Base-by-base conservation (phyloP, 164 flowering plant species). In the Paratinospora sagittata region DNA sequence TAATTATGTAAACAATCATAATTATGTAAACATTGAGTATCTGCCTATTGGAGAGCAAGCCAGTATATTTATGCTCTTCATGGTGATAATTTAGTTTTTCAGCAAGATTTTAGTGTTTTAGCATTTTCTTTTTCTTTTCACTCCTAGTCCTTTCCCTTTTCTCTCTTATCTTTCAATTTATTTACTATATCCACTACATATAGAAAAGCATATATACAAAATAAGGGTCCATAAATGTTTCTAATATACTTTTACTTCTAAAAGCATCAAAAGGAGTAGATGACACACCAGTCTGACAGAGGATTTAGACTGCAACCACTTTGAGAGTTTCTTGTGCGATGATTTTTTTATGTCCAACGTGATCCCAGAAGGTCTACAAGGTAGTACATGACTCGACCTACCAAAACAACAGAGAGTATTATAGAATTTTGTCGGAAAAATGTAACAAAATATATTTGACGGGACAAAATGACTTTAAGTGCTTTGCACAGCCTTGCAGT, bases 241-340 rank as follows among this genome's bases (percentile, higher is more conserved):
- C n/a, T n/a, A n/a, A n/a, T n/a, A n/a, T n/a, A n/a, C 39, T 43
- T 27, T 57, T 19, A 43, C 39, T 27, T 27, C 67, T 19, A 43
- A 27, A 60, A 57, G 3, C 23, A 61, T 21, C 21, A 58, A 27
- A 52, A 24, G 3, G 30, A 26, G 63, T 21, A 69, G 66, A n/a
- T 62, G 63, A 73, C 84, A 27, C 67, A 94, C 99, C 93, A 92
- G 72, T 77, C 90, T 93, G 8, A 70, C 39, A 21, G 91, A 83
- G 14, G 96, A 77, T 82, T 88, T 92, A 16, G 96, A 84, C 68
- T 82, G 98, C 62, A 95, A 75, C 98, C 99, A 95, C 81, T 95
- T 95, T 0, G 99, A 88, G 57, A 92, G 81, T 79, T 95, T 95
- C 84, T 95, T 95, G 83, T 88, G 80, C n/a, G 99, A 91, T 13